Percentiles rank a stretch among this genome's conserved stretches.
Conservation (phyloP, 139 green algal genomes). For the Tetradesmus lagerheimii region DNA sequence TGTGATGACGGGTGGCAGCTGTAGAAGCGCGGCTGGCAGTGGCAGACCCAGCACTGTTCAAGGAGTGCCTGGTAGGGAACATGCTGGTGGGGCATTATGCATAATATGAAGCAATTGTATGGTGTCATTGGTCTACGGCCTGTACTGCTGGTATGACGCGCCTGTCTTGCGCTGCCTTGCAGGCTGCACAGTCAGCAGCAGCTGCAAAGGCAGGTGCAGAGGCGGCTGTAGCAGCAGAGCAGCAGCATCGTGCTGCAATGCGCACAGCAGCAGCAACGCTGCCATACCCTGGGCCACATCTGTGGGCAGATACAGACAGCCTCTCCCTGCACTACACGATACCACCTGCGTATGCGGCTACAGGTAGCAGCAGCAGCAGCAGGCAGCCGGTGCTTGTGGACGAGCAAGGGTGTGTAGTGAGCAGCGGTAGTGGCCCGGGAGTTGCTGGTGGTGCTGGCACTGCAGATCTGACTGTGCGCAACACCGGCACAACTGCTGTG, state of each 20-base stretch:
- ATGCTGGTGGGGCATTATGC: too few relatives aligned
- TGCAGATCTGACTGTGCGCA: not conserved
- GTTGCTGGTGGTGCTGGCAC: not conserved
- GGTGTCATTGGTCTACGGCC: too few relatives aligned
- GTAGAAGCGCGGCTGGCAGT: not conserved
- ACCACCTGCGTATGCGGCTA: not conserved
- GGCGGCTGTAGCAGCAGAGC: not conserved
- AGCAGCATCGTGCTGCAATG: not conserved
- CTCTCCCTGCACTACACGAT: constrained; percentile 32
- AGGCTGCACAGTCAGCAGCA: constrained; percentile 10
- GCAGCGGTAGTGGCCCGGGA: not conserved
- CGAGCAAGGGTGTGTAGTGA: not conserved
- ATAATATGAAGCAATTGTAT: too few relatives aligned
- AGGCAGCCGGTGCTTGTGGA: not conserved
- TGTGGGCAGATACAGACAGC: not conserved
- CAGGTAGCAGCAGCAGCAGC: not conserved
- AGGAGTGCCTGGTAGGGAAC: too few relatives aligned
- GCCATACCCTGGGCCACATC: constrained; percentile 3
- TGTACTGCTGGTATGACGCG: not conserved
- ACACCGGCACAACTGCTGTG: constrained; percentile 30
- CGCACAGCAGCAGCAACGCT: not conserved
- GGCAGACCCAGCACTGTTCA: not conserved
- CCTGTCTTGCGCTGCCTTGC: not conserved
- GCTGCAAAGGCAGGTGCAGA: not conserved
- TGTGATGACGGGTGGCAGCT: too few relatives aligned